Evolutionary conservation across 129 eudicot species (phyloP).

Genomic region (Glebionis coronaria): DNA sequence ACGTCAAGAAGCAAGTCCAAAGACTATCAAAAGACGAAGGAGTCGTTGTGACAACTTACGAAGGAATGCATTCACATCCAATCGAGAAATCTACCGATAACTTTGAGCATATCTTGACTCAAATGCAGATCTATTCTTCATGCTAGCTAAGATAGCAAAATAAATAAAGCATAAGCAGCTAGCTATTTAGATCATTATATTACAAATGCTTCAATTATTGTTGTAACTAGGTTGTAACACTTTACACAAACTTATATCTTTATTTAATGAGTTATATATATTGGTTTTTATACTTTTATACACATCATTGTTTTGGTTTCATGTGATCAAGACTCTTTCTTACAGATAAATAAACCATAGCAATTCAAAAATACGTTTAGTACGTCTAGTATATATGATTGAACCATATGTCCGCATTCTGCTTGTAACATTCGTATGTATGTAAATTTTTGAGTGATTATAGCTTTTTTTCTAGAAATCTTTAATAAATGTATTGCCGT

Average conservation of each 20-base stretch:
- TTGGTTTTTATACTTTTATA: neutral
- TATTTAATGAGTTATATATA: conserved; percentile 15
- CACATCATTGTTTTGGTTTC: neutral
- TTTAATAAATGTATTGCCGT: too few relatives aligned
- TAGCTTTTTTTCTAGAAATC: too few relatives aligned
- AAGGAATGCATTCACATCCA: conserved; percentile 78
- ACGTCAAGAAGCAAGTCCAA: conserved; percentile 78
- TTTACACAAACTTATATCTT: conserved; percentile 2
- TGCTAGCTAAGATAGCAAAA: conserved; percentile 9
- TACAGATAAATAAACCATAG: too few relatives aligned
- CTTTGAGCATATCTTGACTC: conserved; percentile 66
- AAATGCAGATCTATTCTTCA: conserved; percentile 69
- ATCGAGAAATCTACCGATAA: conserved; percentile 69
- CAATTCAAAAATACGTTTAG: too few relatives aligned
- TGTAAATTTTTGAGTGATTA: too few relatives aligned
- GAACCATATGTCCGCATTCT: too few relatives aligned
- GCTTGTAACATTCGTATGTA: too few relatives aligned
- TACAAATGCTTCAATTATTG: conserved; percentile 7
- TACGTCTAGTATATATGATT: too few relatives aligned
- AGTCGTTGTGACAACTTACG: conserved; percentile 74
- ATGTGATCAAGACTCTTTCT: too few relatives aligned
- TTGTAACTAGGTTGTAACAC: conserved; percentile 15
- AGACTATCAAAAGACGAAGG: conserved; percentile 73
- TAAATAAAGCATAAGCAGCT: conserved; percentile 7
- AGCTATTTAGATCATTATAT: conserved; percentile 24